Conservation (phyloP, 2,329 filamentous ascomycete genomes). For the Magnaporthiopsis incrustans region DNA sequence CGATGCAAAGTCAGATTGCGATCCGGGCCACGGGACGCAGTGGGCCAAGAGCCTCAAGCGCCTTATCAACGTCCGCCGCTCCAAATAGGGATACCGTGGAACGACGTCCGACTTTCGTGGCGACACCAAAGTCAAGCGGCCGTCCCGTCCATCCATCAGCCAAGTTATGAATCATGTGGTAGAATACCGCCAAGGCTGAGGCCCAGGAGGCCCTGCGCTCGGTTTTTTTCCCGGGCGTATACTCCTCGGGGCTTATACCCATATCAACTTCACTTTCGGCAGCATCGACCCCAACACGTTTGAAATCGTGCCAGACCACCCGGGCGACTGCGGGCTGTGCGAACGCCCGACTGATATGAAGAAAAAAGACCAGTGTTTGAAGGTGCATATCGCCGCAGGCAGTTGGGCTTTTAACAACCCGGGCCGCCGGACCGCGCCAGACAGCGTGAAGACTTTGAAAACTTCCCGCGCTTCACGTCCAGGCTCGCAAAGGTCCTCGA, state of each 20-base stretch:
- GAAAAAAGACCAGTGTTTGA: slow-evolving; percentile 17
- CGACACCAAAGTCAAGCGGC: slow-evolving; percentile 9
- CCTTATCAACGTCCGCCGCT: slow-evolving; percentile 29
- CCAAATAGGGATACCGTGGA: slow-evolving; percentile 21
- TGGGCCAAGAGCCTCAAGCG: slow-evolving; percentile 17
- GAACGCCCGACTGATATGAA: slow-evolving; percentile 23
- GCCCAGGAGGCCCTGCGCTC: slow-evolving; percentile 13
- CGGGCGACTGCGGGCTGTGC: slow-evolving; percentile 16
- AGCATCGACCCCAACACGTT: slow-evolving; percentile 22
- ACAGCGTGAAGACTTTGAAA: too few species aligned
- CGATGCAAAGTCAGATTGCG: slow-evolving; percentile 19
- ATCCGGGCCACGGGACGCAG: slow-evolving; percentile 19
- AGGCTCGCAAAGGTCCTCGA: too few species aligned
- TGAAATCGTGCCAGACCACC: slow-evolving; percentile 11
- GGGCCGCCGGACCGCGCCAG: too few species aligned
- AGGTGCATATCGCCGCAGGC: slow-evolving; percentile 31
- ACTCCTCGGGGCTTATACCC: slow-evolving; percentile 18
- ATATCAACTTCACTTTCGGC: slow-evolving; percentile 28
- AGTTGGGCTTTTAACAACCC: slow-evolving; percentile 34
- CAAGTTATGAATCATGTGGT: slow-evolving; percentile 10
- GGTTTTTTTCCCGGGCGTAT: slow-evolving; percentile 17
- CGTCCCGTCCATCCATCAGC: slow-evolving; percentile 8
- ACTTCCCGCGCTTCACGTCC: too few species aligned
- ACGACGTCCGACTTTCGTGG: slow-evolving; percentile 20
- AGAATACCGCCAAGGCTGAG: slow-evolving; percentile 24